A percentile compares a stretch with the other conserved stretches of the same genome.
Evolutionary conservation across 2,329 filamentous ascomycete genomes (phyloP).

Genomic region (Purpureocillium takamizusanense): DNA sequence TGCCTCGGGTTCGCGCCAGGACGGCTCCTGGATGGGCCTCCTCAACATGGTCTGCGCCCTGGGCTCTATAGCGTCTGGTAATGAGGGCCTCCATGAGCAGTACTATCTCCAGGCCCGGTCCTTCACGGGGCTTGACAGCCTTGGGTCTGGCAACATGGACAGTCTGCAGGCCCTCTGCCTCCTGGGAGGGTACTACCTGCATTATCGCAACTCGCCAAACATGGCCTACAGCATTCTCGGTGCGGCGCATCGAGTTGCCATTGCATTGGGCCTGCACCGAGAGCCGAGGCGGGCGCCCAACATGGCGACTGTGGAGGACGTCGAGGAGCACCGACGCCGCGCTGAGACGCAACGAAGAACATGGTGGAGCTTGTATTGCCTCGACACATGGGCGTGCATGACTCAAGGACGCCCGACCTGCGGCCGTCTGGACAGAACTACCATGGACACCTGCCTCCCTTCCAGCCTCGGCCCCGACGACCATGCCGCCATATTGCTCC

Average conservation of each 20-base stretch:
- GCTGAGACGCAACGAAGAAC: slow-evolving; percentile 26
- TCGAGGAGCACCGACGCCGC: not conserved
- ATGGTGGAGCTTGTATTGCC: slow-evolving; percentile 68
- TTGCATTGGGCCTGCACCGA: slow-evolving; percentile 61
- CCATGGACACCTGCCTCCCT: slow-evolving; percentile 19
- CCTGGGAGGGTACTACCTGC: slow-evolving; percentile 67
- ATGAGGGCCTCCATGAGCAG: slow-evolving; percentile 44
- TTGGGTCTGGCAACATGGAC: slow-evolving; percentile 58
- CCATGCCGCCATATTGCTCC: slow-evolving; percentile 13
- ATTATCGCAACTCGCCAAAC: slow-evolving; percentile 70
- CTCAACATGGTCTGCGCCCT: slow-evolving; percentile 55
- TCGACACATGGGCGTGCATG: slow-evolving; percentile 66
- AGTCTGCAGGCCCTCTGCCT: slow-evolving; percentile 63
- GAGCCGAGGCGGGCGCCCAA: slow-evolving; percentile 29
- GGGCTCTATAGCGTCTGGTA: slow-evolving; percentile 49
- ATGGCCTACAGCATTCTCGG: slow-evolving; percentile 67
- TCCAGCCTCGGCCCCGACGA: slow-evolving; percentile 12
- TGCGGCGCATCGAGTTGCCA: slow-evolving; percentile 65
- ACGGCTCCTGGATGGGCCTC: slow-evolving; percentile 50
- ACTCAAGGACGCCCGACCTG: slow-evolving; percentile 63
- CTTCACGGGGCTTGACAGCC: slow-evolving; percentile 44
- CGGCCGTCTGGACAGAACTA: slow-evolving; percentile 17
- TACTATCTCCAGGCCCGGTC: slow-evolving; percentile 47
- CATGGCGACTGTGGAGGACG: not conserved
- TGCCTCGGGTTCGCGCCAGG: slow-evolving; percentile 35